Evolutionary conservation across 805 yeast genomes (phyloP).

Genomic region (Candida odintsovae): DNA sequence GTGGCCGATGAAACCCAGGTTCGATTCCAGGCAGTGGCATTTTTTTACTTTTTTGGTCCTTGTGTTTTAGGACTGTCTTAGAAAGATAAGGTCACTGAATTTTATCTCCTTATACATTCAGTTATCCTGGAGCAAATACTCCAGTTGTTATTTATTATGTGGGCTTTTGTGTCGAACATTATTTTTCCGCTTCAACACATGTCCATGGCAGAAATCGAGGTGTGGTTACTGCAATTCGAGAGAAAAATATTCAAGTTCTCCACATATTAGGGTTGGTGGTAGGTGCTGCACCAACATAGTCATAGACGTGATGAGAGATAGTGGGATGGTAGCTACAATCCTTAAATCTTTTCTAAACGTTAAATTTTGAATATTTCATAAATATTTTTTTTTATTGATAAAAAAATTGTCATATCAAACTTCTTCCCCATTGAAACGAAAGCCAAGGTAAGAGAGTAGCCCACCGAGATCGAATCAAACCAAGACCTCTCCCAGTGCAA

Average conservation of each 20-base stretch:
- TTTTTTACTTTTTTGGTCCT: slow-evolving; percentile 16
- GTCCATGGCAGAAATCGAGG: no score
- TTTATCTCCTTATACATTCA: no score
- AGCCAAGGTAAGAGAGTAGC: not conserved
- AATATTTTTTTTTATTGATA: slow-evolving; percentile 6
- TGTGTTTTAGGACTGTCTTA: no score
- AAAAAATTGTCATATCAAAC: slow-evolving; percentile 3
- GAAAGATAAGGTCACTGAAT: no score
- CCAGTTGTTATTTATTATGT: no score
- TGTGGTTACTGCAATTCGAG: no score
- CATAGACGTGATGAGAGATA: no score
- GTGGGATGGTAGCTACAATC: not conserved
- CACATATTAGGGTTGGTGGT: not conserved
- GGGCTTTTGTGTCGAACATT: no score
- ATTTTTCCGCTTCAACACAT: no score
- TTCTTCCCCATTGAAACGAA: not conserved
- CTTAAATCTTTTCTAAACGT: slow-evolving; percentile 2
- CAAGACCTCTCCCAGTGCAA: not conserved
- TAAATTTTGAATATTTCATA: slow-evolving; percentile 10
- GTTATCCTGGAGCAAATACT: no score
- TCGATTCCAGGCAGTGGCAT: slow-evolving; percentile 71
- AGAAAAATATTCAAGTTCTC: not conserved
- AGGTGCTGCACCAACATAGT: no score
- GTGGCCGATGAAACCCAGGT: slow-evolving; percentile 73
- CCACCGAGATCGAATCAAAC: not conserved